These are phyloP conservation scores for Aulographum hederae DNA, from an alignment of 2,329 filamentous ascomycete species.

Conservation along the genomic window DNA sequence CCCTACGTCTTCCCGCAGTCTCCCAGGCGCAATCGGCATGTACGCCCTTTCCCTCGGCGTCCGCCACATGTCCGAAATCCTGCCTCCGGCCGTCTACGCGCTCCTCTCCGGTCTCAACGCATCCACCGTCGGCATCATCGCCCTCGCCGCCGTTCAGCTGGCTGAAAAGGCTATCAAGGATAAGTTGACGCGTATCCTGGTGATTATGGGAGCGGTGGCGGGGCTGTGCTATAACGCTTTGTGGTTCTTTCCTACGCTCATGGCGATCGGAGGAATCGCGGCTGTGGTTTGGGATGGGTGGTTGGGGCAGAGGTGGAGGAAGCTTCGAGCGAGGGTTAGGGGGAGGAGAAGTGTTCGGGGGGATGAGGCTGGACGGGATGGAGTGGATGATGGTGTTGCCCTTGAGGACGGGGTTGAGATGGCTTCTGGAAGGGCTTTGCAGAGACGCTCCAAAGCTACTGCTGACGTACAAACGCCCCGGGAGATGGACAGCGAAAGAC, in stretches of 20 bases:
- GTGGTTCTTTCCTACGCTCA: conserved; percentile 57
- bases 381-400: too few species aligned
- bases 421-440: too few species aligned
- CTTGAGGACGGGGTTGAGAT: too few species aligned
- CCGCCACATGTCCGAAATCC: conserved; percentile 34
- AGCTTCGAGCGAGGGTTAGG: conserved; percentile 9
- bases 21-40: conserved; percentile 56
- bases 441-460: too few species aligned
- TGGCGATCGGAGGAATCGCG: conserved; percentile 33
- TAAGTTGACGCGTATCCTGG: conserved; percentile 39
- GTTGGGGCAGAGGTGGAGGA: conserved; percentile 23
- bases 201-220: conserved; percentile 44
- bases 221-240: conserved; percentile 53
- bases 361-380: too few species aligned
- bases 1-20: too few species aligned
- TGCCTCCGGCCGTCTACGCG: conserved; percentile 47
- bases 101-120: conserved; percentile 55
- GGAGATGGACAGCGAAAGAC: too few species aligned
- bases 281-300: conserved; percentile 39
- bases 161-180: conserved; percentile 51
- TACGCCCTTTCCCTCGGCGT: conserved; percentile 48
- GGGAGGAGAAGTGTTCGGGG: conserved; percentile 7
- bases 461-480: too few species aligned
- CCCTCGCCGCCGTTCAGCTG: conserved; percentile 47
- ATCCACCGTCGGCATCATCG: conserved; percentile 53